These are phyloP conservation scores for Colletotrichum phormii DNA, from an alignment of 2,329 filamentous ascomycete genomes.

Conservation along the genomic window DNA sequence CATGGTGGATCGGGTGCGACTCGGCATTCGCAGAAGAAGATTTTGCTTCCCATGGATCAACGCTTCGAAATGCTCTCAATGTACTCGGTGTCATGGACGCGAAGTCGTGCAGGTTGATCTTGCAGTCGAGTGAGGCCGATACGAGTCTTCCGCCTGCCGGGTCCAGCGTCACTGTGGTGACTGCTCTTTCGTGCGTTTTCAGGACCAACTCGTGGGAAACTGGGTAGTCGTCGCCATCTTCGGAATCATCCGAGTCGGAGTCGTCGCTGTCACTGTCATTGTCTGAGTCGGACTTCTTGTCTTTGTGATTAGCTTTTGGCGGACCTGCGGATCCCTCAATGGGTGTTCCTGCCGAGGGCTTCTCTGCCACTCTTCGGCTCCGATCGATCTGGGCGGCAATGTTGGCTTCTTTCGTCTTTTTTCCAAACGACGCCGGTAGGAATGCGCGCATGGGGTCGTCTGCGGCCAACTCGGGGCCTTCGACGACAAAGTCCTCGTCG, in stretches of 20 bases:
- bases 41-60: constrained; percentile 88
- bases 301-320: constrained; percentile 41
- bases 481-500: constrained; percentile 70
- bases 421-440: constrained; percentile 87
- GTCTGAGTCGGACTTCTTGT: constrained; percentile 39
- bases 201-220: constrained; percentile 93
- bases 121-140: constrained; percentile 92
- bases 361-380: constrained; percentile 71
- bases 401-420: constrained; percentile 79
- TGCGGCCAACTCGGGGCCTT: constrained; percentile 63
- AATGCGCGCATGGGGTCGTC: constrained; percentile 82
- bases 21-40: constrained; percentile 76
- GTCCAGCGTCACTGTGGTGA: constrained; percentile 88
- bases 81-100: constrained; percentile 96
- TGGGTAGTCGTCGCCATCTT: constrained; percentile 89
- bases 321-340: constrained; percentile 44
- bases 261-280: constrained; percentile 59
- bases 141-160: constrained; percentile 85
- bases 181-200: constrained; percentile 89
- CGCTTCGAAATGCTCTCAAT: constrained; percentile 89
- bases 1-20: constrained; percentile 87
- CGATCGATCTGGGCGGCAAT: constrained; percentile 84
- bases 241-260: constrained; percentile 69
- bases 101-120: constrained; percentile 93
- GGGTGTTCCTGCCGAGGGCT: constrained; percentile 42